Evolutionary conservation across 805 yeast species (phyloP), one percentile per base, ranked within the genome.

Genomic region (Zygosaccharomyces bisporus): DNA sequence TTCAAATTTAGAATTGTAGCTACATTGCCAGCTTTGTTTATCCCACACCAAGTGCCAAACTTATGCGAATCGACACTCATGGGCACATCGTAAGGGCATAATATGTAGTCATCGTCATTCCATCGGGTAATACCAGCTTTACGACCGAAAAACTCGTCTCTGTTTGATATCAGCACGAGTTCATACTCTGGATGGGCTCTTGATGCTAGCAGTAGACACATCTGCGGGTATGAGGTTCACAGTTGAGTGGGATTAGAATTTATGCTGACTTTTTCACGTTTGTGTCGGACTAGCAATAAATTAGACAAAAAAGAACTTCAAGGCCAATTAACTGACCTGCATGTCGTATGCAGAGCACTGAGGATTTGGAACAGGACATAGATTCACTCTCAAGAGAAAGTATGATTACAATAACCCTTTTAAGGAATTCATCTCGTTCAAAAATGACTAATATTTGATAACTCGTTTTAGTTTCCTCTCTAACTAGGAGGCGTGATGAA

Each of bases 41-140:
- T 74, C 0, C 95, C 97, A 1, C 87, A 77, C 99, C 99, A 93
- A 0, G 97, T 86, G 1, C 99, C 97, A 50, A 79, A 86, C 5
- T 48, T 50, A 18, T 49, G 14, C 6, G 39, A 32, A 7, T 46
- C 43, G n/a, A n/a, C 10, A 4, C 40, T 43, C 14, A 34, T 24
- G 0, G 82, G 87, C 54, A 85, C 61, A 61, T 91, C 97, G 30
- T 73, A 66, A 0, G 97, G 97, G 6, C 84, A 75, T 8, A 87
- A 59, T 1, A 83, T 66, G 39, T 10, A 43, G 21, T 52, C 53
- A 23, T 53, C 36, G 27, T 64, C 61, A 39, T 69, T 64, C 47
- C 64, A 44, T 46, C 69, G 41, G 60, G 91, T 82, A n/a, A 62
- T 58, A 42, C 75, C 72, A 0, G 98, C 91, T 2, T 82, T 80